A percentile compares a stretch with the other conserved stretches of the same genome.
Evolutionary conservation across 441 rosid genomes (phyloP).

Genomic region (Gossypium laxum): DNA sequence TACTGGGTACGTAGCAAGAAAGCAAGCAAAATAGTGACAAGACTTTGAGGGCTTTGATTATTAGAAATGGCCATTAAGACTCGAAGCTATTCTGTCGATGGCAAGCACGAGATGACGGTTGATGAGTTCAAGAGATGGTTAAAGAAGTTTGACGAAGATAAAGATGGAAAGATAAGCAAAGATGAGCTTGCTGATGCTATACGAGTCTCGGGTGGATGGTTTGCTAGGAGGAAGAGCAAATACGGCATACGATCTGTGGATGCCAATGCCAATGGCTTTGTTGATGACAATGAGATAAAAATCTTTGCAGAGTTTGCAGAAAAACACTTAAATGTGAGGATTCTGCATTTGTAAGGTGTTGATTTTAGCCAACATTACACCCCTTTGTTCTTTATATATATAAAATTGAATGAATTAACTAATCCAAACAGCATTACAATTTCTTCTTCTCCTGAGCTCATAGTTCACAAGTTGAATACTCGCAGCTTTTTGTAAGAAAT

Average conservation of each 20-base stretch:
- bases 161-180: slow-evolving; percentile 26
- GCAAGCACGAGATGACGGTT: slow-evolving; percentile 8
- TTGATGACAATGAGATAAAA: slow-evolving; percentile 29
- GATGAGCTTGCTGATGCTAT: slow-evolving; percentile 30
- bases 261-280: slow-evolving; percentile 25
- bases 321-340: slow-evolving; percentile 5
- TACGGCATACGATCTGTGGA: slow-evolving; percentile 22
- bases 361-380: not conserved
- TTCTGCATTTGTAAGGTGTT: not conserved
- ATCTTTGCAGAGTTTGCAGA: slow-evolving; percentile 11
- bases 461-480: not conserved
- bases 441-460: not conserved
- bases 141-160: slow-evolving; percentile 11
- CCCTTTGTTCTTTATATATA: not conserved
- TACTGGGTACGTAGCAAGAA: not conserved
- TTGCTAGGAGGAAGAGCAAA: slow-evolving; percentile 25
- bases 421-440: not conserved
- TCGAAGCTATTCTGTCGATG: not conserved
- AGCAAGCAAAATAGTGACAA: not conserved
- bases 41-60: not conserved
- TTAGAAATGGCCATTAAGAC: slow-evolving; percentile 5
- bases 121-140: slow-evolving; percentile 8
- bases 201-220: slow-evolving; percentile 26
- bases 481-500: too few relatives aligned
- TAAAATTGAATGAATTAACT: not conserved